These are phyloP conservation scores for Colletotrichum graminicola DNA, from an alignment of 2,329 filamentous ascomycete species.

Conservation along the genomic window DNA sequence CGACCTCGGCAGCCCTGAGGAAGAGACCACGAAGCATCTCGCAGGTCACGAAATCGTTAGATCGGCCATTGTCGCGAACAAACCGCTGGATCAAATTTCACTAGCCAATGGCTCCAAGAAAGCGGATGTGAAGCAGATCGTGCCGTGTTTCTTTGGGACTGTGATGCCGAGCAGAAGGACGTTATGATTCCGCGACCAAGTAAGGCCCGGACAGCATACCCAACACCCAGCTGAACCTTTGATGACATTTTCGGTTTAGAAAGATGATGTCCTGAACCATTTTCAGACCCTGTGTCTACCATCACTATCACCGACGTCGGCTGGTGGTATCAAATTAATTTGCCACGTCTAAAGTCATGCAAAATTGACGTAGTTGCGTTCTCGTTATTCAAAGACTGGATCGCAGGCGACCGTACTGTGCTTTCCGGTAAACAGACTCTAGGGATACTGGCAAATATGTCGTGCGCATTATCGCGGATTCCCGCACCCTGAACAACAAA, in stretches of 20 bases:
- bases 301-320: conserved; percentile 65
- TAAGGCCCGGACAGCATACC: conserved; percentile 15
- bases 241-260: conserved; percentile 44
- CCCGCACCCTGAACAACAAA: conserved; percentile 67
- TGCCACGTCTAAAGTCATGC: conserved; percentile 46
- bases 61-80: conserved; percentile 52
- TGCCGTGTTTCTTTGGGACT: conserved; percentile 64
- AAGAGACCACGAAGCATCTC: conserved; percentile 6
- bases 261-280: conserved; percentile 64
- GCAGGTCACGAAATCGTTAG: conserved; percentile 55
- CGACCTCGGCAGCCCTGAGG: conserved; percentile 55
- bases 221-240: neutral
- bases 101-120: conserved; percentile 61
- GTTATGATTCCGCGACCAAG: conserved; percentile 45
- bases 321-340: conserved; percentile 67
- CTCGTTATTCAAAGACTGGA: conserved; percentile 46
- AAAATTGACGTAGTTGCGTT: conserved; percentile 36
- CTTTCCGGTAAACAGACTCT: conserved; percentile 58
- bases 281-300: conserved; percentile 62
- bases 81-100: conserved; percentile 57
- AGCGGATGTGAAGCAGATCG: conserved; percentile 63
- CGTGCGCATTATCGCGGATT: conserved; percentile 63
- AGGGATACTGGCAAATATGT: conserved; percentile 67
- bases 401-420: conserved; percentile 60
- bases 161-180: conserved; percentile 55